phyloP scores from a whole-genome alignment of 768 basidiomycete genomes.

The Cystoderma amianthinum region DNA sequence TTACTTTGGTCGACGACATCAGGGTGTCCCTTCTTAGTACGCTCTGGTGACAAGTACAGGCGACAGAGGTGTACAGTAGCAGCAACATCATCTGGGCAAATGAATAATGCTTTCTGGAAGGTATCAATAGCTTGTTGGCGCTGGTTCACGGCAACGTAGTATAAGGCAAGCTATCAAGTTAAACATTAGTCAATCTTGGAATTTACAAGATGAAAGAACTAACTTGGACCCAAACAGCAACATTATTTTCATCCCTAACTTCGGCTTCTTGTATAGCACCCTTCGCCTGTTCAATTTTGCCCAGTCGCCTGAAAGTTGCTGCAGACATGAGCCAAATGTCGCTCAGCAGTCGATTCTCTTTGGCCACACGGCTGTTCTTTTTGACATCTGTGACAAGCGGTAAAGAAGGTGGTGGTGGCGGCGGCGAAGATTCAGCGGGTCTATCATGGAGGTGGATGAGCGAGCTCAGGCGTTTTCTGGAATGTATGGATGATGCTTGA shows the following conservation, averaged over 20 bases:
- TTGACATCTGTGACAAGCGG: slow-evolving; percentile 27
- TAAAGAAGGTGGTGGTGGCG: slow-evolving; percentile 39
- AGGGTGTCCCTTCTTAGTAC: slow-evolving; percentile 5
- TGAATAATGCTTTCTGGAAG: slow-evolving; percentile 85
- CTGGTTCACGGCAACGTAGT: slow-evolving; percentile 54
- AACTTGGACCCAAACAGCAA: slow-evolving; percentile 94
- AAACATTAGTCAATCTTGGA: not conserved
- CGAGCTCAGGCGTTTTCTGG: slow-evolving; percentile 54
- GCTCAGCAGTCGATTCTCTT: slow-evolving; percentile 65
- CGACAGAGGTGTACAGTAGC: slow-evolving; percentile 76
- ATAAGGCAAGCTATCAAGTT: slow-evolving; percentile 59
- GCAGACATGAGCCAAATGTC: slow-evolving; percentile 93
- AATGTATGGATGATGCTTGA: slow-evolving; percentile 82
- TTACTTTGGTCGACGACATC: slow-evolving; percentile 25
- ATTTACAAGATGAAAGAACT: slow-evolving; percentile 12
- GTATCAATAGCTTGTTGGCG: slow-evolving; percentile 63
- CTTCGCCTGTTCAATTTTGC: slow-evolving; percentile 84
- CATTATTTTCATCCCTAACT: slow-evolving; percentile 76
- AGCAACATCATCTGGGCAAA: slow-evolving; percentile 71
- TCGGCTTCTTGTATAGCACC: slow-evolving; percentile 96
- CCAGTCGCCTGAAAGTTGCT: slow-evolving; percentile 85
- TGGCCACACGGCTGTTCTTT: slow-evolving; percentile 37
- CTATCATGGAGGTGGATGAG: slow-evolving; percentile 31
- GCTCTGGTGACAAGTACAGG: slow-evolving; percentile 48
- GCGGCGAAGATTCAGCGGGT: slow-evolving; percentile 29